Conservation (phyloP, 148 eudicot genomes). For the Selenicereus undatus region DNA sequence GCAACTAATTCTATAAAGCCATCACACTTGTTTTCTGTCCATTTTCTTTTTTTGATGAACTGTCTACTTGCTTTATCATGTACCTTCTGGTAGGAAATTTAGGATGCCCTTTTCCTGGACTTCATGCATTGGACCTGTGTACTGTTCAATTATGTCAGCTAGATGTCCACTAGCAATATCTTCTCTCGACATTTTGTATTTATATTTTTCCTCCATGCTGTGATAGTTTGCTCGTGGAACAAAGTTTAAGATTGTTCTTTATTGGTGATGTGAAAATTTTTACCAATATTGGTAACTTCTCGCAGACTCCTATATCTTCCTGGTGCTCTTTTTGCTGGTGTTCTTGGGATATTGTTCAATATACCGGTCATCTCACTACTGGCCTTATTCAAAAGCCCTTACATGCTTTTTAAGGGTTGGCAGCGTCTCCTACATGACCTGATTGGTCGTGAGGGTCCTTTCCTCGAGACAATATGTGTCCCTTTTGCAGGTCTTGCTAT, state of each 20-base stretch:
- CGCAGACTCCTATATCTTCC: constrained; percentile 71
- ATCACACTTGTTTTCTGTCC: too few relatives aligned
- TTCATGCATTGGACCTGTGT: too few relatives aligned
- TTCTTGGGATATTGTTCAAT: constrained; percentile 60
- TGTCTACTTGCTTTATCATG: too few relatives aligned
- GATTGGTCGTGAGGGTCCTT: constrained; percentile 96
- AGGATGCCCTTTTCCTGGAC: too few relatives aligned
- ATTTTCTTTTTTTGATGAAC: too few relatives aligned
- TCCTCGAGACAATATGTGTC: constrained; percentile 91
- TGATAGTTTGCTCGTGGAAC: too few relatives aligned
- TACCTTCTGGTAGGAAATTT: too few relatives aligned
- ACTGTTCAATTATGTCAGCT: too few relatives aligned
- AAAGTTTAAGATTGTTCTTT: neutral
- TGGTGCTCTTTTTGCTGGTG: constrained; percentile 53
- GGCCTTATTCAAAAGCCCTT: constrained; percentile 77
- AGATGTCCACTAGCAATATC: too few relatives aligned
- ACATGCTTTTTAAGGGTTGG: constrained; percentile 97
- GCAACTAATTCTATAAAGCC: too few relatives aligned
- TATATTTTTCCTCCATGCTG: too few relatives aligned
- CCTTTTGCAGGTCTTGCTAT: constrained; percentile 96
- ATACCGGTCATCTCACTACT: constrained; percentile 61
- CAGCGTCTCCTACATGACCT: constrained; percentile 73
- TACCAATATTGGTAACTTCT: neutral
- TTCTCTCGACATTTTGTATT: too few relatives aligned
- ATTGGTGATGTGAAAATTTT: neutral